Evolutionary conservation across 1,139 yeast species (phyloP).

Genomic region (Yueomyces sp.): DNA sequence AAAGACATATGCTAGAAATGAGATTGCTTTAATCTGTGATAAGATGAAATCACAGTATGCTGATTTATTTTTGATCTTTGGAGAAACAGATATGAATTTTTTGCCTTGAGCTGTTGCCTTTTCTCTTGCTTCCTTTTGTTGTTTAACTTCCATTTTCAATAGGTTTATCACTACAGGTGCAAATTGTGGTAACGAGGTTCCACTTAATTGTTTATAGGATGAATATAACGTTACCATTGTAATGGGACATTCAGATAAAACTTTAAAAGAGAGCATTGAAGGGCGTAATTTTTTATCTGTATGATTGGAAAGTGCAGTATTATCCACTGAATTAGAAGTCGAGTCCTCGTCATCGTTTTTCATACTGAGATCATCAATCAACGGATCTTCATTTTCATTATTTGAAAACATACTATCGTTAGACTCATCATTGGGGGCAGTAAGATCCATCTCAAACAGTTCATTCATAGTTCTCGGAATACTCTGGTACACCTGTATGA

Average conservation of each 20-base stretch:
- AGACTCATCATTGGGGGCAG: conserved; percentile 5
- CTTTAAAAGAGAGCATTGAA: conserved; percentile 75
- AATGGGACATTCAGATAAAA: conserved; percentile 92
- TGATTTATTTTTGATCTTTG: conserved; percentile 64
- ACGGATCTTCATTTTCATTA: conserved; percentile 1
- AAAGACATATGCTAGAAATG: conserved; percentile 84
- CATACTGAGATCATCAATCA: neutral
- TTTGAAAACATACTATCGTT: conserved; percentile 4
- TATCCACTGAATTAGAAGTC: conserved; percentile 1
- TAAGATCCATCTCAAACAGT: conserved; percentile 32
- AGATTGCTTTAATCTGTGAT: conserved; percentile 96
- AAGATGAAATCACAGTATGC: conserved; percentile 81
- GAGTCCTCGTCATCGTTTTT: neutral
- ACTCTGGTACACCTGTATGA: conserved; percentile 66
- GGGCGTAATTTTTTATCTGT: conserved; percentile 20
- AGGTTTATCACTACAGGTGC: conserved; percentile 74
- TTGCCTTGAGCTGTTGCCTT: conserved; percentile 45
- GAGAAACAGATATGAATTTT: conserved; percentile 40
- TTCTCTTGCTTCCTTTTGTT: conserved; percentile 58
- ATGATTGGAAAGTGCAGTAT: neutral
- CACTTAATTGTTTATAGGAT: conserved; percentile 67
- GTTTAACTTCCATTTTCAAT: conserved; percentile 62
- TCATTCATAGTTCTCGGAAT: conserved; percentile 65
- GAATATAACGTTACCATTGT: conserved; percentile 88
- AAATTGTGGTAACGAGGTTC: conserved; percentile 59